Evolutionary conservation across 352 stramenopile genomes (phyloP).

Genomic region (Globisporangium iwayamae): DNA sequence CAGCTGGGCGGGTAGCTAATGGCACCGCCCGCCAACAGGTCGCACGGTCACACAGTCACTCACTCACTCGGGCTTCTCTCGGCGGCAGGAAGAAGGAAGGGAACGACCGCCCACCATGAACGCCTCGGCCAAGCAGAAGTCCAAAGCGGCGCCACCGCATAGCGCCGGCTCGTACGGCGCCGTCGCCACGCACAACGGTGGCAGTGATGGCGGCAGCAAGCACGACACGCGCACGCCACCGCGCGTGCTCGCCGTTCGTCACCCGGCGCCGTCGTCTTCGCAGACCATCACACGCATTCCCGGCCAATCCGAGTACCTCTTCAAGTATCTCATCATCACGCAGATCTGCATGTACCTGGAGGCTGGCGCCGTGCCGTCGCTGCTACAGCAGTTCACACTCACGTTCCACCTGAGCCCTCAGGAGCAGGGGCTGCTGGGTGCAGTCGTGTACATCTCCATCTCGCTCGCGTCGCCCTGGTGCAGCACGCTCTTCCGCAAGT

Average conservation of each 20-base stretch:
- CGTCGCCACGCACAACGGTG: not conserved
- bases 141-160: not conserved
- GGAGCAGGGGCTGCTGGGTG: slow-evolving; percentile 77
- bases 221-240: not conserved
- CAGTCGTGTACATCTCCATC: slow-evolving; percentile 83
- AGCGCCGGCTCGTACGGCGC: slow-evolving; percentile 9
- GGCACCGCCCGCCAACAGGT: not conserved
- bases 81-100: slow-evolving; percentile 4
- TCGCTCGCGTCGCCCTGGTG: slow-evolving; percentile 76
- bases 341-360: slow-evolving; percentile 88
- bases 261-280: not conserved
- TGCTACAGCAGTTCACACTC: slow-evolving; percentile 80
- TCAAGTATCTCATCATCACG: slow-evolving; percentile 83
- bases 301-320: slow-evolving; percentile 55
- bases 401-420: slow-evolving; percentile 73
- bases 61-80: slow-evolving; percentile 4
- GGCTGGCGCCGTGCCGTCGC: slow-evolving; percentile 75
- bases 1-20: not conserved
- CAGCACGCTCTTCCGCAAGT: slow-evolving; percentile 78
- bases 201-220: not conserved
- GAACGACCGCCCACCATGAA: slow-evolving; percentile 10
- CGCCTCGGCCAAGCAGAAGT: not conserved
- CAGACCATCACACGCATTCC: slow-evolving; percentile 13
- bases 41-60: not conserved
- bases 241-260: not conserved